Evolutionary conservation across 805 yeast genomes (phyloP).

Genomic region (Ogataea minuta): DNA sequence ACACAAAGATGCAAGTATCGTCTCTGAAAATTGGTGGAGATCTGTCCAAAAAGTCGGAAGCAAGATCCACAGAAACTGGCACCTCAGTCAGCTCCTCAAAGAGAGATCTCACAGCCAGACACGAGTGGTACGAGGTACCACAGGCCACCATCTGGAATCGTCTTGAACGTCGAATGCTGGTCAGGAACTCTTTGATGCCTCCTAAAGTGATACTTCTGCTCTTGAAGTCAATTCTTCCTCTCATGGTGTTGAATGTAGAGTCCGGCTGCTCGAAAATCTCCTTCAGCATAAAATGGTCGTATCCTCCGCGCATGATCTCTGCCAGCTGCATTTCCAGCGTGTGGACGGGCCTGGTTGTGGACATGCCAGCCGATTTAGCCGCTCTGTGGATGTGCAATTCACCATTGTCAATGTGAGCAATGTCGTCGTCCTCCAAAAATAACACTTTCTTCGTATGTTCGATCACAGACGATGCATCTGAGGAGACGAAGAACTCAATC

Average conservation of each 20-base stretch:
- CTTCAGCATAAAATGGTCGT: slow-evolving; percentile 96
- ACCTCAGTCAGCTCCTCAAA: slow-evolving; percentile 96
- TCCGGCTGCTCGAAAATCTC: slow-evolving; percentile 99
- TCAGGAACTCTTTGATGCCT: slow-evolving; percentile 80
- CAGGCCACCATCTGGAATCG: slow-evolving; percentile 98
- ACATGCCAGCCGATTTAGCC: slow-evolving; percentile 77
- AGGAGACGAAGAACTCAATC: slow-evolving; percentile 91
- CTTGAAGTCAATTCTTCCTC: slow-evolving; percentile 96
- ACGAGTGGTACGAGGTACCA: slow-evolving; percentile 98
- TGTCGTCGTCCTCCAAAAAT: slow-evolving; percentile 96
- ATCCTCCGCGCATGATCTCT: slow-evolving; percentile 97
- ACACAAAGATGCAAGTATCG: slow-evolving; percentile 95
- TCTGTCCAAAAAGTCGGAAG: slow-evolving; percentile 93
- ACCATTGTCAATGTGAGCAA: slow-evolving; percentile 97
- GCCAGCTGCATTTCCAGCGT: slow-evolving; percentile 96
- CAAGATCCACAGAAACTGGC: slow-evolving; percentile 89
- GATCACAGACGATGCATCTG: slow-evolving; percentile 95
- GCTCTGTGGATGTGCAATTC: slow-evolving; percentile 98
- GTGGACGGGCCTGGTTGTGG: slow-evolving; percentile 94
- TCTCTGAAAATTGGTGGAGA: slow-evolving; percentile 97
- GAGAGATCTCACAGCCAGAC: slow-evolving; percentile 93
- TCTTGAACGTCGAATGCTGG: slow-evolving; percentile 90
- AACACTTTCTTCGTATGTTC: slow-evolving; percentile 97
- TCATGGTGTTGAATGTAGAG: slow-evolving; percentile 96
- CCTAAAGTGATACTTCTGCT: slow-evolving; percentile 77